A percentile compares a stretch with the other conserved stretches of the same genome.
These are phyloP conservation scores for Zygoascus ofunaensis DNA, from an alignment of 805 yeast species.

Conservation along the genomic window DNA sequence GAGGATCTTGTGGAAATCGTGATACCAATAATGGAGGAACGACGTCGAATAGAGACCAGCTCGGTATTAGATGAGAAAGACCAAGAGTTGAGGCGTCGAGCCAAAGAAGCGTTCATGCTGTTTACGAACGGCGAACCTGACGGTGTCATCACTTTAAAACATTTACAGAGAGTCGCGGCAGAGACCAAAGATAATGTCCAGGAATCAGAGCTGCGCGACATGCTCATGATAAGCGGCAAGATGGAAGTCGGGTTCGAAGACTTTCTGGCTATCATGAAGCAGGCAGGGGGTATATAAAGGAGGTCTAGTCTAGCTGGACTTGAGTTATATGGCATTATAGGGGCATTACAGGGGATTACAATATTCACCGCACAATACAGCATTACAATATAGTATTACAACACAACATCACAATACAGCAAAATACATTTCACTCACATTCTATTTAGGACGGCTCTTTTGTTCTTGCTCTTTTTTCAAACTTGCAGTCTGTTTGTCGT, in stretches of 20 bases:
- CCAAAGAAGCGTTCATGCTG: constrained; percentile 11
- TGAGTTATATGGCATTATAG: background rate
- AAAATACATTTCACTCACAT: background rate
- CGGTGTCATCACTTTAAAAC: constrained; percentile 20
- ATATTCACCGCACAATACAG: background rate
- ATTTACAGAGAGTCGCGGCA: constrained; percentile 20
- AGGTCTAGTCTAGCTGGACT: too few species aligned
- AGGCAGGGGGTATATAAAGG: constrained; percentile 13
- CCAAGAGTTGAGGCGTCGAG: constrained; percentile 1
- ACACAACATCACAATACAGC: constrained; percentile 1
- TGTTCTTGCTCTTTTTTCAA: background rate
- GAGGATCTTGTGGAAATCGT: constrained; percentile 23
- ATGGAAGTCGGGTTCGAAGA: constrained; percentile 14
- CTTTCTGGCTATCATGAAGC: constrained; percentile 22
- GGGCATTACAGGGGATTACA: background rate
- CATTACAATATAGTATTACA: background rate
- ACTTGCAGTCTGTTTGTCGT: background rate
- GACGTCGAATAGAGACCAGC: background rate
- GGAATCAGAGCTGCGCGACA: constrained; percentile 24
- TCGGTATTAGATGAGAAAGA: constrained; percentile 4
- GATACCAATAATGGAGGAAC: constrained; percentile 8
- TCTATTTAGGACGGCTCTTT: too few species aligned
- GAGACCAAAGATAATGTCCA: constrained; percentile 23
- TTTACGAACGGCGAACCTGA: constrained; percentile 16
- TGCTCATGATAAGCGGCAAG: constrained; percentile 23